phyloP scores from a whole-genome alignment of 208 protist genomes.

The Blastocrithidia nonstop region DNA sequence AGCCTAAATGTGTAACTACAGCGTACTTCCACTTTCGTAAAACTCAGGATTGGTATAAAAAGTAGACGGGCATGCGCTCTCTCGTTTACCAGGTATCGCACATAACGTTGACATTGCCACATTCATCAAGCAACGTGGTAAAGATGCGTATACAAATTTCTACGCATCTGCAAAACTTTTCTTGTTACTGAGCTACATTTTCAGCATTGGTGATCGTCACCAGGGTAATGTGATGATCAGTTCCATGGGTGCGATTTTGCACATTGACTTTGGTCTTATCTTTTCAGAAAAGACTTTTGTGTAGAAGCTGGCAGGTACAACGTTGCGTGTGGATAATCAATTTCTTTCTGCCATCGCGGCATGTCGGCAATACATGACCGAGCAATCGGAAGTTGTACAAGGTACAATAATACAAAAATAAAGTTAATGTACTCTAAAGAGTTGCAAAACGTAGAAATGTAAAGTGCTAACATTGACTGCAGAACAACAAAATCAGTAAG shows the following conservation, averaged over 20 bases:
- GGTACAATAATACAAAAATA: too few relatives aligned
- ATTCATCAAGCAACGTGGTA: conserved; percentile 11
- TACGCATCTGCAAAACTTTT: conserved; percentile 69
- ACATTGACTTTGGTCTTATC: conserved; percentile 75
- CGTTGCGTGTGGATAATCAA: conserved; percentile 26
- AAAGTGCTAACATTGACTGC: too few relatives aligned
- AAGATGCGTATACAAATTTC: conserved; percentile 19
- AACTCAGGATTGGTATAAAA: conserved; percentile 56
- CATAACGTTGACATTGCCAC: conserved; percentile 15
- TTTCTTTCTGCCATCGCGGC: conserved; percentile 14
- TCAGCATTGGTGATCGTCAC: conserved; percentile 71
- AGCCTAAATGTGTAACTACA: conserved; percentile 42
- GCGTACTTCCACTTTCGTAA: conserved; percentile 40
- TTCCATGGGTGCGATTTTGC: conserved; percentile 48
- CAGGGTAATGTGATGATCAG: conserved; percentile 69
- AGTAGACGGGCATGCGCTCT: conserved; percentile 25
- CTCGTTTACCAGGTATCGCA: conserved; percentile 6
- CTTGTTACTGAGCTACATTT: conserved; percentile 71
- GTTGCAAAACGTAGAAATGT: too few relatives aligned
- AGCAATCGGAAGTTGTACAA: background rate
- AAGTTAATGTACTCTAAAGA: too few relatives aligned
- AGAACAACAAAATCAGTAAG: background rate
- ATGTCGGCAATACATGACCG: background rate
- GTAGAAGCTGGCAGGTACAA: conserved; percentile 21
- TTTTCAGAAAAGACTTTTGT: conserved; percentile 40